phyloP scores from a whole-genome alignment of 192 early-diverging fungal genomes.

The Entomortierella beljakovae region DNA sequence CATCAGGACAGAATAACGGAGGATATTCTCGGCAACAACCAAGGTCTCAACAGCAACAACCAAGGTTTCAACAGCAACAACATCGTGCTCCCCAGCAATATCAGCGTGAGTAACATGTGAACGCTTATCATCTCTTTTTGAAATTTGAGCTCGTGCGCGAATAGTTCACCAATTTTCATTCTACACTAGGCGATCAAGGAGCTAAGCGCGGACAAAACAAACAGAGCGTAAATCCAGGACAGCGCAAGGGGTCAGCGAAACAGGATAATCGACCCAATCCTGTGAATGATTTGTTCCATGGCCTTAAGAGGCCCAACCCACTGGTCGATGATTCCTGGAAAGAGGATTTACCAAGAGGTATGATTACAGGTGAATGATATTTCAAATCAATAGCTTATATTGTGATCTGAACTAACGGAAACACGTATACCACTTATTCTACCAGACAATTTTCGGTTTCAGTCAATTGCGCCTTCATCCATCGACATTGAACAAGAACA shows the following conservation, averaged over 20 bases:
- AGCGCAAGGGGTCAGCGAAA: not conserved
- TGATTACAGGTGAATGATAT: not conserved
- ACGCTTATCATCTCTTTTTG: not conserved
- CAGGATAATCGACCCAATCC: not conserved
- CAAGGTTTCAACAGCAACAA: not conserved
- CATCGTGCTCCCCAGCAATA: not conserved
- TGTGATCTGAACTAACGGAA: too few relatives aligned
- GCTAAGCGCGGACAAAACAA: not conserved
- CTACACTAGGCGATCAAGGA: not conserved
- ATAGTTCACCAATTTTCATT: not conserved
- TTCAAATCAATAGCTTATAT: not conserved
- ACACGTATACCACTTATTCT: too few relatives aligned
- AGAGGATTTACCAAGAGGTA: conserved; percentile 15
- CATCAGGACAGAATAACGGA: not conserved
- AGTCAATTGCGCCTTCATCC: conserved; percentile 20
- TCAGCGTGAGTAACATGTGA: conserved; percentile 7
- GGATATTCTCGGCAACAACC: conserved; percentile 8
- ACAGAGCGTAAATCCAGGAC: not conserved
- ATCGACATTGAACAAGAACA: conserved; percentile 30
- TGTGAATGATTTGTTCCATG: conserved; percentile 8
- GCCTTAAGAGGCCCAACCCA: conserved; percentile 13
- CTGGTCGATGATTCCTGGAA: conserved; percentile 37
- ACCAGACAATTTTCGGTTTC: conserved; percentile 48
- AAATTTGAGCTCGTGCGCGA: not conserved
- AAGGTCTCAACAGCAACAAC: not conserved